A percentile compares a stretch with the other conserved stretches of the same genome.
Conservation (phyloP, 768 basidiomycete species). For the Trametes cinnabarina region DNA sequence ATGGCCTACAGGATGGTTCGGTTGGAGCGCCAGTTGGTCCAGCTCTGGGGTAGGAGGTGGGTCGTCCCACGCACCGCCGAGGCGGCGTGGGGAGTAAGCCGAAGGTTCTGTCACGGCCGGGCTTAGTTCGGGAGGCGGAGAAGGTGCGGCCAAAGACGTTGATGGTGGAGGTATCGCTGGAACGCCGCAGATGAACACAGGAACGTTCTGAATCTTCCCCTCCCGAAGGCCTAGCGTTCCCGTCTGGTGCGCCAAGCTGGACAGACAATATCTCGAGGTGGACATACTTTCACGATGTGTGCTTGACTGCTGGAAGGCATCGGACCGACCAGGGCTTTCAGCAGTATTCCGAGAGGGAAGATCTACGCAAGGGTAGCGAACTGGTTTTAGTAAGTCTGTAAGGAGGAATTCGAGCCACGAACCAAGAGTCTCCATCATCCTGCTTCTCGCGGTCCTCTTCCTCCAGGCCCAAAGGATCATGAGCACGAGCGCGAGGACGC, state of each 20-base stretch:
- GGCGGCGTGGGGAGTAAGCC: not conserved
- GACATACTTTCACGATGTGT: too few species aligned
- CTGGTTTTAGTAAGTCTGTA: not conserved
- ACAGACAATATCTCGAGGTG: too few species aligned
- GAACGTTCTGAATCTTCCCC: not conserved
- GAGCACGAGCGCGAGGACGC: not conserved
- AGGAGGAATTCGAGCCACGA: not conserved
- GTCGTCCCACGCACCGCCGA: conserved; percentile 3
- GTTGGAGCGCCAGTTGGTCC: not conserved
- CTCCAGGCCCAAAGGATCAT: not conserved
- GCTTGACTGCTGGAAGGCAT: too few species aligned
- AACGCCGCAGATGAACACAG: not conserved
- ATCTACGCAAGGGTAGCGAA: too few species aligned
- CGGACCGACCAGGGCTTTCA: too few species aligned
- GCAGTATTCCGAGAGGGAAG: too few species aligned
- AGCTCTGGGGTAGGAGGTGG: conserved; percentile 3
- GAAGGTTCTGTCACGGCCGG: not conserved
- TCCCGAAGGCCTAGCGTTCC: not conserved
- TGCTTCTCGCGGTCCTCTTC: not conserved
- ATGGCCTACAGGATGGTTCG: not conserved
- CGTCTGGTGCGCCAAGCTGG: too few species aligned
- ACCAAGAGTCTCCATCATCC: not conserved
- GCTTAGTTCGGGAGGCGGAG: not conserved
- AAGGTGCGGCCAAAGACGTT: not conserved
- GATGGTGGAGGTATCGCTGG: not conserved